Evolutionary conservation across 768 basidiomycete genomes (phyloP).

Genomic region (Boletus fagicola): DNA sequence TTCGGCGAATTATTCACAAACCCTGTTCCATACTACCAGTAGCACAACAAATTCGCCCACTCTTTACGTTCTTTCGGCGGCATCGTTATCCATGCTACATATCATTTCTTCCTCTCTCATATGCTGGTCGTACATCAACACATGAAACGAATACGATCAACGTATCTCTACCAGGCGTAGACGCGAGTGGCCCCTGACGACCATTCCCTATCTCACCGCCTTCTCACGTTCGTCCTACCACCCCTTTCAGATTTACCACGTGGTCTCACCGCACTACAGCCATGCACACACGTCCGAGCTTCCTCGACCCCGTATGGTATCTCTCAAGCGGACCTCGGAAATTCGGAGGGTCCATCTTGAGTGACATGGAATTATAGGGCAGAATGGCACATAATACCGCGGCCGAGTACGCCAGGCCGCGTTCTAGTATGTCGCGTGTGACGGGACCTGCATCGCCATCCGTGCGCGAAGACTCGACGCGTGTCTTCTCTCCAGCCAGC

Average conservation of each 20-base stretch:
- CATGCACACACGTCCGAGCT: slow-evolving; percentile 23
- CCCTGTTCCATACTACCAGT: slow-evolving; percentile 31
- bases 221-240: slow-evolving; percentile 55
- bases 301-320: slow-evolving; percentile 31
- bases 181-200: slow-evolving; percentile 15
- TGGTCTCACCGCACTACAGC: slow-evolving; percentile 16
- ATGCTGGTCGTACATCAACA: slow-evolving; percentile 35
- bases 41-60: slow-evolving; percentile 51
- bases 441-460: slow-evolving; percentile 12
- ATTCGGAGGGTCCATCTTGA: slow-evolving; percentile 52
- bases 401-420: slow-evolving; percentile 38
- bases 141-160: slow-evolving; percentile 33
- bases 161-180: slow-evolving; percentile 37
- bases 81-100: slow-evolving; percentile 49
- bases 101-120: slow-evolving; percentile 47
- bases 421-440: slow-evolving; percentile 14
- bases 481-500: slow-evolving; percentile 19
- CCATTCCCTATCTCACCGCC: slow-evolving; percentile 54
- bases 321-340: slow-evolving; percentile 49
- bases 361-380: slow-evolving; percentile 62
- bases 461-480: slow-evolving; percentile 1
- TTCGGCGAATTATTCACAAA: background rate
- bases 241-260: slow-evolving; percentile 26
- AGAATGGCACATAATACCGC: slow-evolving; percentile 43
- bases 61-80: slow-evolving; percentile 55